Evolutionary conservation across 768 basidiomycete genomes (phyloP).

Genomic region (Hericium coralloides): DNA sequence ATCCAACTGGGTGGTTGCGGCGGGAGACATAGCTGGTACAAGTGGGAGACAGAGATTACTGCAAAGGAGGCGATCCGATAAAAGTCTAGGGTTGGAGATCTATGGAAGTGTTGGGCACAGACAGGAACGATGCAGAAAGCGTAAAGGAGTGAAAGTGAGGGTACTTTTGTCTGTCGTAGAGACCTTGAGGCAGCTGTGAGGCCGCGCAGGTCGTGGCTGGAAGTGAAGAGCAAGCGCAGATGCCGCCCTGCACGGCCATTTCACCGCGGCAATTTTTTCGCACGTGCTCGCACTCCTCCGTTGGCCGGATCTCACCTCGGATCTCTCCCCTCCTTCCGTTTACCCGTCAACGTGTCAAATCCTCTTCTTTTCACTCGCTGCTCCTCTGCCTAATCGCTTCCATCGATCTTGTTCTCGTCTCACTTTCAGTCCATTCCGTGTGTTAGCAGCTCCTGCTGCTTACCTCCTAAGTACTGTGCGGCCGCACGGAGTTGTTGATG

Average conservation of each 20-base stretch:
- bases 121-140: not conserved
- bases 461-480: no score
- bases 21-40: slow-evolving; percentile 40
- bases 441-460: no score
- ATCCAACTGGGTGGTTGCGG: slow-evolving; percentile 36
- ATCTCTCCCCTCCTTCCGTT: no score
- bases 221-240: not conserved
- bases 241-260: not conserved
- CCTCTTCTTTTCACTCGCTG: no score
- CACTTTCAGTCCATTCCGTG: no score
- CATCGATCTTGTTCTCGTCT: no score
- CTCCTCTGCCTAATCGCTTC: no score
- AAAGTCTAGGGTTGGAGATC: slow-evolving; percentile 2
- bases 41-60: slow-evolving; percentile 4
- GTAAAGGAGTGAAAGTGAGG: not conserved
- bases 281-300: no score
- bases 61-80: not conserved
- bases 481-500: no score
- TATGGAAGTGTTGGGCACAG: not conserved
- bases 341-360: no score
- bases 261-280: no score
- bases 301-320: no score
- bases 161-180: not conserved
- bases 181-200: not conserved
- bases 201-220: not conserved